Evolutionary conservation across 306 rosid genomes (phyloP).

Genomic region (Gillenia trifoliata): DNA sequence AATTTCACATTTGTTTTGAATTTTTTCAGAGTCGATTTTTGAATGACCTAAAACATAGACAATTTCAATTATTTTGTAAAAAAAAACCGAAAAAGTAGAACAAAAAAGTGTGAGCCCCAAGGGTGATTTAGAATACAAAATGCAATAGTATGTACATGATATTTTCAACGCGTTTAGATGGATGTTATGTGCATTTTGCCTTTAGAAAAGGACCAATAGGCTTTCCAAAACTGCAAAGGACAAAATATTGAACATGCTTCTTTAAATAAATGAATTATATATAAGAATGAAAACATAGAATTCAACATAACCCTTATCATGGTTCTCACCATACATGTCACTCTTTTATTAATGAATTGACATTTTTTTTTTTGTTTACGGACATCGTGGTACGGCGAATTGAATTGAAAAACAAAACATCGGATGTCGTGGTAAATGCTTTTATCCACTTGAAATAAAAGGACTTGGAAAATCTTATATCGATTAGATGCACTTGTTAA

Average conservation of each 20-base stretch:
- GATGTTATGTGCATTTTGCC: background rate
- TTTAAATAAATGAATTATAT: background rate
- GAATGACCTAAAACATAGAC: no score
- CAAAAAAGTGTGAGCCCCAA: background rate
- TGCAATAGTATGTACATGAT: background rate
- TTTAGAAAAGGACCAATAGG: background rate
- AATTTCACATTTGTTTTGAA: background rate
- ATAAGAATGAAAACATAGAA: background rate
- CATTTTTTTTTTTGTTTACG: background rate
- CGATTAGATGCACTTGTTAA: background rate
- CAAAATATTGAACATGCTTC: background rate
- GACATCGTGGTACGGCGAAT: background rate
- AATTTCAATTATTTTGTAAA: no score
- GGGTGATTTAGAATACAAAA: background rate
- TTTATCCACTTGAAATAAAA: no score
- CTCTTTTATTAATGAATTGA: background rate
- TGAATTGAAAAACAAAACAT: no score
- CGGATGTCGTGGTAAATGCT: background rate
- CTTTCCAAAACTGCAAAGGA: background rate
- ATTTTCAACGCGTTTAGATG: constrained; percentile 2
- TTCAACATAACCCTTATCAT: background rate
- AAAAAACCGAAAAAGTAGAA: no score
- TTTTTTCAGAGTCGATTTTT: background rate
- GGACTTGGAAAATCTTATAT: background rate
- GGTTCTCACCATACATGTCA: background rate